Evolutionary conservation across 495 filamentous ascomycete species (phyloP), one percentile per base, ranked within the genome.

Genomic region (Parachaetomium inaequale): DNA sequence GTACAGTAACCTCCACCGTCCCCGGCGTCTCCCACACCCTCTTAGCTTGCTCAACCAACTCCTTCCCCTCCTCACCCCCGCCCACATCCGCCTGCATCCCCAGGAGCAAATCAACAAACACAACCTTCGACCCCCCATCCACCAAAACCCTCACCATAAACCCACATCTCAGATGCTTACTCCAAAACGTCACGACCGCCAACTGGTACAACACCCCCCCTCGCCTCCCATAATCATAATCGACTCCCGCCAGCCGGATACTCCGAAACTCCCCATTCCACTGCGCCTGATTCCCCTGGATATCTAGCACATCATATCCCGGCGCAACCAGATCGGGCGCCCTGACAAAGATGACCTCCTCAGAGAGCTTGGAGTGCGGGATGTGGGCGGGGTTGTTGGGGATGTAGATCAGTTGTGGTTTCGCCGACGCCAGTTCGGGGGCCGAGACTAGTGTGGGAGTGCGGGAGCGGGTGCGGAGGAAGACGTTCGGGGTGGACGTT

Each of bases 241-340:
- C 45, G 21, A 49, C 45, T 21, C 62, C 65, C 1, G 49, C 42
- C 36, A 62, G 21, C 26, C 66, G 36, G 49, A 65, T 5, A 19
- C 59, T 65, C 34, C 61, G 23, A 46, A 63, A 65, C 54, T 70
- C 68, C 25, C 56, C 32, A 40, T 68, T 70, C 65, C 61, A 70
- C 40, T 58, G 42, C 31, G 59, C 38, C 26, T 43, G 42, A 25
- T 47, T 29, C 26, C 55, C 62, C n/a, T 45, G 51, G 8, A 67
- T 34, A 21, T 68, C 64, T 3, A 64, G 17, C 21, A 69, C 55
- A 0, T 66, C 62, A 29, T 72, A 72, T 23, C 69, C 69, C 4
- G 69, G 69, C 32, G 63, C 25, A 6, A 65, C 34, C 21, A 72
- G 52, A 14, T 72, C 69, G 0, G 60, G 34, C 3, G 63, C 65